A percentile compares a stretch with the other conserved stretches of the same genome.
Conservation (phyloP, 805 yeast species). For the Candida gorgasii region DNA sequence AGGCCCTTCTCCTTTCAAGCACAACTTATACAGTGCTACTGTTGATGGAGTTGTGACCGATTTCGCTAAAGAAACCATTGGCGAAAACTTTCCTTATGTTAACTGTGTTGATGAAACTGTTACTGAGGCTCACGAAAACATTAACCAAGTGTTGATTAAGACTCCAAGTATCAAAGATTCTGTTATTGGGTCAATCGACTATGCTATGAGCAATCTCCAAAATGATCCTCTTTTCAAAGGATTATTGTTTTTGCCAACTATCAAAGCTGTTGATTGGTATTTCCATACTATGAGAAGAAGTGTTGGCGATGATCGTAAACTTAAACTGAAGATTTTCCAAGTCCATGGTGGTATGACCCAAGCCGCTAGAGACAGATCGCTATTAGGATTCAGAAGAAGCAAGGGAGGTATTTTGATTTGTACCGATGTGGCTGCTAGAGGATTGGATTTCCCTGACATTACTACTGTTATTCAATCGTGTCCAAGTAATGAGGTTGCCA, state of each 20-base stretch:
- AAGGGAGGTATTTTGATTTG: conserved; percentile 66
- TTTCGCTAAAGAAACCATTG: conserved; percentile 63
- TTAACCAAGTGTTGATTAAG: conserved; percentile 63
- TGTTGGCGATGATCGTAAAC: conserved; percentile 10
- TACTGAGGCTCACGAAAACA: conserved; percentile 74
- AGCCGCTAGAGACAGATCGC: conserved; percentile 60
- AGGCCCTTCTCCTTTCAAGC: conserved; percentile 44
- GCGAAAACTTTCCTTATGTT: conserved; percentile 54
- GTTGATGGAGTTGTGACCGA: conserved; percentile 64
- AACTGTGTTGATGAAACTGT: conserved; percentile 76
- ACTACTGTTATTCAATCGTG: conserved; percentile 84
- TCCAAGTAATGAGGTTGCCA: conserved; percentile 70
- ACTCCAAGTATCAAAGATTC: conserved; percentile 58
- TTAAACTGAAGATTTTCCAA: conserved; percentile 14
- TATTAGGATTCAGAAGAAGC: conserved; percentile 50
- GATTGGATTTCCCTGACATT: conserved; percentile 91
- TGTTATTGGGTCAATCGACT: conserved; percentile 54
- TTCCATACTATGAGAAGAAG: conserved; percentile 23
- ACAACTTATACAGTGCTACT: conserved; percentile 87
- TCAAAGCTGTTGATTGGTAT: conserved; percentile 62
- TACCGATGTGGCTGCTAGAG: conserved; percentile 95
- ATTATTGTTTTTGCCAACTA: conserved; percentile 80
- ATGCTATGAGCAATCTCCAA: conserved; percentile 43
- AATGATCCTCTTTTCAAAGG: conserved; percentile 59
- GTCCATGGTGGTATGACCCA: conserved; percentile 80